phyloP scores from a whole-genome alignment of 176 grass and related monocot genomes.

The Triticum dicoccoides region DNA sequence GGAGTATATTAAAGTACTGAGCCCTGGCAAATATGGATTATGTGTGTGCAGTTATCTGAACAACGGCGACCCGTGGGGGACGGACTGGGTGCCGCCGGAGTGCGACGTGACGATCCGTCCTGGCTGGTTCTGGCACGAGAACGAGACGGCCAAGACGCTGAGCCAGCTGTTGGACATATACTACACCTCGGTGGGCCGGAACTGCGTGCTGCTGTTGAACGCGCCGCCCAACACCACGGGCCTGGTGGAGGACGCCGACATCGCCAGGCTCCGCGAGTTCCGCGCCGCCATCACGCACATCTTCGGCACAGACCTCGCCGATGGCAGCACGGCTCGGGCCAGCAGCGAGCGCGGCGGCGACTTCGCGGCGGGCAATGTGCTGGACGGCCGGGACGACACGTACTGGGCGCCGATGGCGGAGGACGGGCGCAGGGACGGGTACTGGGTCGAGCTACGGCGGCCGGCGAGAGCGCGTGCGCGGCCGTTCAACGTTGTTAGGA shows the following conservation, averaged over 20 bases:
- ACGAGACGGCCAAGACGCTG: conserved; percentile 84
- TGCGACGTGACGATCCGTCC: conserved; percentile 88
- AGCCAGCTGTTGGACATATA: conserved; percentile 66
- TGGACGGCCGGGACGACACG: conserved; percentile 65
- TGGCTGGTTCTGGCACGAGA: conserved; percentile 96
- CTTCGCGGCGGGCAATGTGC: conserved; percentile 55
- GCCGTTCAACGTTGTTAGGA: conserved; percentile 70
- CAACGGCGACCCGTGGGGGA: conserved; percentile 57
- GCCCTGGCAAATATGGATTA: too few relatives aligned
- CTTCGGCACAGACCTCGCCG: conserved; percentile 64
- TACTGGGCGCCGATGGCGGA: conserved; percentile 56
- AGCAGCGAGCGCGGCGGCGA: conserved; percentile 62
- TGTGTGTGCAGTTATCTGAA: conserved; percentile 65
- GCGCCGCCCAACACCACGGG: conserved; percentile 79
- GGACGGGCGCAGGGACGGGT: background rate
- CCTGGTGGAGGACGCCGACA: conserved; percentile 57
- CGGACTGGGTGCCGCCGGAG: conserved; percentile 88
- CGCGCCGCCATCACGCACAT: conserved; percentile 48
- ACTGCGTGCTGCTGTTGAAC: conserved; percentile 95
- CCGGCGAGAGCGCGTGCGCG: background rate
- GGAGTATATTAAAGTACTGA: too few relatives aligned
- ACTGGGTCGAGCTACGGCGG: conserved; percentile 70
- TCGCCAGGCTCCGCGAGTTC: conserved; percentile 63
- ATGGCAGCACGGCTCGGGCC: conserved; percentile 46
- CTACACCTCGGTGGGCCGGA: conserved; percentile 86